Base-by-base conservation (phyloP, 345 rosid species). In the Dimocarpus longan region DNA sequence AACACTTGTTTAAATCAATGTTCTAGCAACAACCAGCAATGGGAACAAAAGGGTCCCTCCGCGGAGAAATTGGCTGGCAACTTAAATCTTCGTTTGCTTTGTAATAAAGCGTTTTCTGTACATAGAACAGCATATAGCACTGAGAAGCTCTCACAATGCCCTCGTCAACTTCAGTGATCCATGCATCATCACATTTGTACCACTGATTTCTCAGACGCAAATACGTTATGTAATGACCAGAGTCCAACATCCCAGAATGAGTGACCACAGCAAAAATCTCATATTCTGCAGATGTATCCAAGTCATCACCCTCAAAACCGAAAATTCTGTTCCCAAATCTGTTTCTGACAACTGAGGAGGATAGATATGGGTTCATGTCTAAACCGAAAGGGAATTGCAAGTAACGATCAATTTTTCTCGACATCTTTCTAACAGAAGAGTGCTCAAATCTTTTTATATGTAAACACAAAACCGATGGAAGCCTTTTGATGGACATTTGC, bases 171-270 rank as follows among this genome's bases (percentile, higher is more conserved):
- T 88, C 95, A 43, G 82, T 90, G 82, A 93, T 83, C 98, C 98
- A 95, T 19, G 98, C 91, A 75, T 95, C 98, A 42, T 95, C 98
- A 74, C 98, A 95, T 88, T 73, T 92, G 84, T 95, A 95, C 98
- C 98, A 95, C 83, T 86, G 84, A 74, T 90, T 87, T 77, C 88
- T 81, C 26, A 92, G 82, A 68, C 93, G 90, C 76, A 95, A 82
- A 59, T 88, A 95, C 2, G 97, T 95, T 81, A 91, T 91, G 26
- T 95, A 93, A 74, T 95, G 98, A 62, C 98, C 98, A 0, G 97
- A 90, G 62, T 92, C 97, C 68, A 95, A 83, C 86, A 85, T 93
- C 71, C 98, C 98, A 0, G 94, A 85, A 80, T 95, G 98, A 60
- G 95, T 87, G 37, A 95, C 84, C 63, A 93, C 93, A 6, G 98